phyloP scores from a whole-genome alignment of 2,329 filamentous ascomycete genomes.

The Fusarium sp. region DNA sequence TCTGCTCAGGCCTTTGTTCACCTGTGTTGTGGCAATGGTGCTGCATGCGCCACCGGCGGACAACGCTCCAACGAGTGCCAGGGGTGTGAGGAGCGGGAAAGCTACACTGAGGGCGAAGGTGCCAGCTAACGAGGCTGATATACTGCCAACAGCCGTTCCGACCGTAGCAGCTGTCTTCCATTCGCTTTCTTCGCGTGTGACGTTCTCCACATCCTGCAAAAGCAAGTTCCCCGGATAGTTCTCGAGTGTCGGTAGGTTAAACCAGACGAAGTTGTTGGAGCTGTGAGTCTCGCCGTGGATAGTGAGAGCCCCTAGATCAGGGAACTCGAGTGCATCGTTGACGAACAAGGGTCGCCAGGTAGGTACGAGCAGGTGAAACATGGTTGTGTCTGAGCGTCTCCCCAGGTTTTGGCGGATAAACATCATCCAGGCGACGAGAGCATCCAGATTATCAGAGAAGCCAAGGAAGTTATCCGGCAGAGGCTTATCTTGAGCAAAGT shows the following conservation, averaged over 20 bases:
- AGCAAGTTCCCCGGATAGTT: constrained; percentile 21
- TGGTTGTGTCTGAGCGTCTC: constrained; percentile 26
- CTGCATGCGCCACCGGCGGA: constrained; percentile 18
- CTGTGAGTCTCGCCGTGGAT: constrained; percentile 34
- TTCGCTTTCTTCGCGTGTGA: constrained; percentile 20
- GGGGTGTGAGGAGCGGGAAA: constrained; percentile 31
- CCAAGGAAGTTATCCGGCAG: constrained; percentile 30
- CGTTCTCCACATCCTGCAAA: constrained; percentile 28
- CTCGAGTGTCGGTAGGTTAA: constrained; percentile 26
- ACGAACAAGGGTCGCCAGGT: constrained; percentile 33
- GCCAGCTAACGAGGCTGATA: constrained; percentile 29
- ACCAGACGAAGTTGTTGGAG: constrained; percentile 30
- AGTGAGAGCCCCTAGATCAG: constrained; percentile 24
- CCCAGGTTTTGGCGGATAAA: constrained; percentile 32
- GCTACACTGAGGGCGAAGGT: constrained; percentile 25
- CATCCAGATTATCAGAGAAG: constrained; percentile 33
- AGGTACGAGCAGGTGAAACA: constrained; percentile 33
- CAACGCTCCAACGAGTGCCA: background rate
- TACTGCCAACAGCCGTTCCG: constrained; percentile 25
- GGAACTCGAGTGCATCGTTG: constrained; percentile 26
- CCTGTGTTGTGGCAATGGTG: constrained; percentile 23
- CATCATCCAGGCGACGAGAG: constrained; percentile 25
- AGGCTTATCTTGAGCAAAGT: constrained; percentile 28
- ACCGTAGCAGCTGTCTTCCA: constrained; percentile 36
- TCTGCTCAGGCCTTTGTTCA: constrained; percentile 28